Conservation (phyloP, 2,329 filamentous ascomycete genomes). For the Colletotrichum lupini region DNA sequence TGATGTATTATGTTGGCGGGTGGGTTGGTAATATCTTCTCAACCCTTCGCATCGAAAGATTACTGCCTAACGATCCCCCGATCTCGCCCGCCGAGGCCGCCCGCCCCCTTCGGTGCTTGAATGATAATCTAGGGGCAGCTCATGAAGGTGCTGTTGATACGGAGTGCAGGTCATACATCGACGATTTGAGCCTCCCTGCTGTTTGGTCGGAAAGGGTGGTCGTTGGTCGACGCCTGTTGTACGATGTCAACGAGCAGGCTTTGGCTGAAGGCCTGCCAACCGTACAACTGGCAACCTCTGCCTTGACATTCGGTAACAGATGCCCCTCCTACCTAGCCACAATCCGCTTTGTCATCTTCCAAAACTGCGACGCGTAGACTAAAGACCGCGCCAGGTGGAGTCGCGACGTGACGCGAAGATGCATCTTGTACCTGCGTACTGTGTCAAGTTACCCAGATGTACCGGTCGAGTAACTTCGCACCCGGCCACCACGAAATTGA, state of each 20-base stretch:
- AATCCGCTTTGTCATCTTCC: no score
- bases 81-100: slow-evolving; percentile 4
- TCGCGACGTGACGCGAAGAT: no score
- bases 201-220: background rate
- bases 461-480: no score
- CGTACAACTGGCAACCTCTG: slow-evolving; percentile 21
- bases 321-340: background rate
- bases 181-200: background rate
- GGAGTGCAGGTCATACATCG: background rate
- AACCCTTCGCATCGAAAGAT: background rate
- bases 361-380: no score
- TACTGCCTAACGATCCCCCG: slow-evolving; percentile 13
- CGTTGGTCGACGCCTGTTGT: background rate
- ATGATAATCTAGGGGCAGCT: slow-evolving; percentile 9
- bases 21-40: no score
- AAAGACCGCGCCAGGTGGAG: no score
- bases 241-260: slow-evolving; percentile 5
- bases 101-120: background rate
- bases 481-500: no score
- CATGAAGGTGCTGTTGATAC: slow-evolving; percentile 3
- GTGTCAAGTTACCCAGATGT: no score
- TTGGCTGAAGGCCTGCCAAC: slow-evolving; percentile 23
- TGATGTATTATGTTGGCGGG: no score
- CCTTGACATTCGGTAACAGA: slow-evolving; percentile 28
- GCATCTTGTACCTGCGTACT: no score